Evolutionary conservation across 257 asterid genomes (phyloP), one percentile per base, ranked within the genome.

Genomic region (Nicotiana benthamiana): DNA sequence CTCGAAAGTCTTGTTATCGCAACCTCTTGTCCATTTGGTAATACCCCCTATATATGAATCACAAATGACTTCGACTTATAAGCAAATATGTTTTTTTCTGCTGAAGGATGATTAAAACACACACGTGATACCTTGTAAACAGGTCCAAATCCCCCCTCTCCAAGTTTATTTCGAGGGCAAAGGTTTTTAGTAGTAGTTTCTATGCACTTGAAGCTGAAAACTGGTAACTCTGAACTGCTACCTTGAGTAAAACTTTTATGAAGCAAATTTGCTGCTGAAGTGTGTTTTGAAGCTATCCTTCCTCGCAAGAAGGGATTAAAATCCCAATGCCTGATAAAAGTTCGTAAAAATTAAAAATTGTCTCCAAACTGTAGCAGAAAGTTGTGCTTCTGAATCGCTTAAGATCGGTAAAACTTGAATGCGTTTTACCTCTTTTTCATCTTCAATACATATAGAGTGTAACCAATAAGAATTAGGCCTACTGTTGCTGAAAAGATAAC

Each of bases 111-210:
- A 59, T 20, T 59, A 18, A 36, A 17, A 28, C n/a, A 43, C 2
- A 4, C 26, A 11, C 26, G 6, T 15, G n/a, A 22, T 60, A 68
- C 83, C 79, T 67, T 80, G 70, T 80, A 80, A 53, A 80, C 83
- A 52, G 83, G 78, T 18, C 74, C 51, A 34, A 80, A 80, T 17
- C 79, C 83, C 8, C 83, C 74, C 34, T 61, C 78, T 80, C 83
- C 83, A 57, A 80, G 40, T 36, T 67, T 80, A 67, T 67, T 80
- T 53, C 46, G 22, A 9, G 20, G 9, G 16, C 75, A 20, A 9
- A 80, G 68, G 46, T 53, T 36, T 1, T 79, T 27, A n/a, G 79
- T 67, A 5, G 70, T 72, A 28, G 7, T 34, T 80, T 65, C 51
- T 66, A 80, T 53, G 57, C 53, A 51, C 32, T 53, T 64, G 67